Percentiles rank a stretch among this genome's conserved stretches.
Evolutionary conservation across 2,329 filamentous ascomycete genomes (phyloP).

Genomic region (Verticillium zaregamsianum): DNA sequence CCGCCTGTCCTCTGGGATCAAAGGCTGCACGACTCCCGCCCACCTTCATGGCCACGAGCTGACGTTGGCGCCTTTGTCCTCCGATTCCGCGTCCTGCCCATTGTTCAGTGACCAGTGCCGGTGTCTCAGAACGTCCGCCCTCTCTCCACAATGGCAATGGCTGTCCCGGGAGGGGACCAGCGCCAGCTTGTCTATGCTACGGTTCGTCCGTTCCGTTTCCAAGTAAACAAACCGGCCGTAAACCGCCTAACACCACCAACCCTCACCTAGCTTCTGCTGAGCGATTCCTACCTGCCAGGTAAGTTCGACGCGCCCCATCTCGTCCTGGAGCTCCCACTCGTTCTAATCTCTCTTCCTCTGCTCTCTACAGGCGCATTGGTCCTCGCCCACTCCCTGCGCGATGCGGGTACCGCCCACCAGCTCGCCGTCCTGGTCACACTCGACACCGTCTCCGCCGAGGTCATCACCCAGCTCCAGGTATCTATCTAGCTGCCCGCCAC

Average conservation of each 20-base stretch:
- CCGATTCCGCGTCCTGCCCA: not conserved
- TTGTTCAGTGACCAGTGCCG: not conserved
- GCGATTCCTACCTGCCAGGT: conserved; percentile 91
- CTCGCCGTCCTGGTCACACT: conserved; percentile 79
- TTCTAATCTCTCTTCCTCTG: not conserved
- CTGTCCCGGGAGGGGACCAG: not conserved
- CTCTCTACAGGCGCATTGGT: conserved; percentile 72
- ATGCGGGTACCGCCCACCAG: conserved; percentile 82
- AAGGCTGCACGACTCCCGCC: not conserved
- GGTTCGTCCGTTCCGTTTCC: not conserved
- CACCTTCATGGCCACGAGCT: not conserved
- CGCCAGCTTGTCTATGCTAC: not conserved
- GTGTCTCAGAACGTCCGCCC: not conserved
- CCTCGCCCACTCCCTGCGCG: conserved; percentile 87
- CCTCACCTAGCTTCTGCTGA: conserved; percentile 72
- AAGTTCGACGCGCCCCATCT: conserved; percentile 23
- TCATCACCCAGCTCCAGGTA: conserved; percentile 76
- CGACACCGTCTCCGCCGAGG: conserved; percentile 71
- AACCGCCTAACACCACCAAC: not conserved
- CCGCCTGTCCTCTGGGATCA: not conserved
- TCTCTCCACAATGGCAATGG: not conserved
- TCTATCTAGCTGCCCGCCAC: conserved; percentile 2
- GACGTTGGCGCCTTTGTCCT: not conserved
- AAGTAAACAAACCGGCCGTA: not conserved
- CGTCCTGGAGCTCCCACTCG: conserved; percentile 11